Conservation (phyloP, 139 green algal genomes). For the Chlamydomonas incerta region DNA sequence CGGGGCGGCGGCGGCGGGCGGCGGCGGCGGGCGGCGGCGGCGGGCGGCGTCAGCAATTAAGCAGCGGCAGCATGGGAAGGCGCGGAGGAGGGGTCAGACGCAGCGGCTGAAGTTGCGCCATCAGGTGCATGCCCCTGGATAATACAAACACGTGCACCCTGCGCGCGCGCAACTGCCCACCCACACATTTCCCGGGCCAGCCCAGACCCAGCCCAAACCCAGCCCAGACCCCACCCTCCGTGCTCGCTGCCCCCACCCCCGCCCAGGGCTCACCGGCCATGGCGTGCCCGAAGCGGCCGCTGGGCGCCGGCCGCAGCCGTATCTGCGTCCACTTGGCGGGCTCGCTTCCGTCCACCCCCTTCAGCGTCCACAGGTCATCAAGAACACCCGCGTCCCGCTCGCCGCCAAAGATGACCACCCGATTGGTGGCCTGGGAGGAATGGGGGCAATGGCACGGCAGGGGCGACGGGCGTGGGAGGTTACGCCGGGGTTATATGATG, state of each 20-base stretch:
- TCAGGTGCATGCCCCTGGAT: too few relatives aligned
- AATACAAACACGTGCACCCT: too few relatives aligned
- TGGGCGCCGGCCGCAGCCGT: constrained; percentile 51
- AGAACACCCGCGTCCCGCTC: constrained; percentile 68
- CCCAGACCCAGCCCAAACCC: too few relatives aligned
- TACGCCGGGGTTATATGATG: not conserved
- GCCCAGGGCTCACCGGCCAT: constrained; percentile 46
- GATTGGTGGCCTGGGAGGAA: constrained; percentile 25
- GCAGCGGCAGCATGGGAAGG: too few relatives aligned
- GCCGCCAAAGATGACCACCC: constrained; percentile 80
- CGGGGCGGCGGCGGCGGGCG: not conserved
- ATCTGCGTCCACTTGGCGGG: constrained; percentile 70
- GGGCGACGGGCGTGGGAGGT: not conserved
- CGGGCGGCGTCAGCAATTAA: too few relatives aligned
- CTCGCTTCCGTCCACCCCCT: constrained; percentile 29
- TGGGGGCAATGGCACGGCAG: not conserved
- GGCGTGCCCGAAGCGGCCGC: constrained; percentile 68
- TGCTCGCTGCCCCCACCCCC: too few relatives aligned
- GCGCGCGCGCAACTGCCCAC: too few relatives aligned
- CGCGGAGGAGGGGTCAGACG: not conserved
- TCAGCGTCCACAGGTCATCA: constrained; percentile 77
- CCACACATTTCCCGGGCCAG: too few relatives aligned
- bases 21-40: too few relatives aligned
- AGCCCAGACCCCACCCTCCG: too few relatives aligned
- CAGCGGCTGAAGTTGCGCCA: too few relatives aligned